phyloP scores from a whole-genome alignment of 495 filamentous ascomycete species.

The Aspergillus cristatus region DNA sequence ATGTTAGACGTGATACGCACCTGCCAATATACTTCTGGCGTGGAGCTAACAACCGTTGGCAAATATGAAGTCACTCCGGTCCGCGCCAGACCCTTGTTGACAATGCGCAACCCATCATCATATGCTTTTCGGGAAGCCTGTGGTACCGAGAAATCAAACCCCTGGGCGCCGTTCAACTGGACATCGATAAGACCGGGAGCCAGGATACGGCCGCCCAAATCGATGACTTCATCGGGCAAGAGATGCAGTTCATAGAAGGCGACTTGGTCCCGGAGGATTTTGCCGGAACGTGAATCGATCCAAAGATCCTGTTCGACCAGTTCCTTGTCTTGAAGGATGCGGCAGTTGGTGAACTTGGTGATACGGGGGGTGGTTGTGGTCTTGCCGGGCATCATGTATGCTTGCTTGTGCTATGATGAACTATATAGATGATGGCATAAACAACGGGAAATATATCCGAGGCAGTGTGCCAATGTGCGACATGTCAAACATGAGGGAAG shows the following conservation, averaged over 20 bases:
- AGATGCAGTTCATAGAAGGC: constrained; percentile 63
- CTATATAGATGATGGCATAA: constrained; percentile 1
- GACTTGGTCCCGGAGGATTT: constrained; percentile 64
- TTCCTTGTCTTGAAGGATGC: constrained; percentile 44
- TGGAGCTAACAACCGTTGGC: constrained; percentile 63
- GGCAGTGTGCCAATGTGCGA: not conserved
- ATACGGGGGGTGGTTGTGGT: constrained; percentile 38
- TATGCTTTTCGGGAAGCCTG: constrained; percentile 55
- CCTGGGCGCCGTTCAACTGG: constrained; percentile 77
- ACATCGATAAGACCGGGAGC: constrained; percentile 78
- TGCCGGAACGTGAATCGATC: constrained; percentile 66
- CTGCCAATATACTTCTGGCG: constrained; percentile 58
- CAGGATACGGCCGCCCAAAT: constrained; percentile 70
- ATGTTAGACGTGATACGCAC: constrained; percentile 13
- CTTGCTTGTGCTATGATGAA: no score
- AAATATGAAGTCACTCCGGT: constrained; percentile 81
- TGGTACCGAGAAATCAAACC: constrained; percentile 76
- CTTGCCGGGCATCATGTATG: constrained; percentile 37
- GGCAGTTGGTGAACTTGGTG: constrained; percentile 78
- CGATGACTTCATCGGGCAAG: constrained; percentile 44
- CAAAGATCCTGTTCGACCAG: constrained; percentile 68
- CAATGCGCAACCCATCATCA: constrained; percentile 50
- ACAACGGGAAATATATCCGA: no score
- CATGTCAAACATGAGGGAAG: constrained; percentile 1
- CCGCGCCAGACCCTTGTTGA: constrained; percentile 58